Evolutionary conservation across 306 rosid genomes (phyloP), one percentile per base, ranked within the genome.

Genomic region (Rosa rugosa): DNA sequence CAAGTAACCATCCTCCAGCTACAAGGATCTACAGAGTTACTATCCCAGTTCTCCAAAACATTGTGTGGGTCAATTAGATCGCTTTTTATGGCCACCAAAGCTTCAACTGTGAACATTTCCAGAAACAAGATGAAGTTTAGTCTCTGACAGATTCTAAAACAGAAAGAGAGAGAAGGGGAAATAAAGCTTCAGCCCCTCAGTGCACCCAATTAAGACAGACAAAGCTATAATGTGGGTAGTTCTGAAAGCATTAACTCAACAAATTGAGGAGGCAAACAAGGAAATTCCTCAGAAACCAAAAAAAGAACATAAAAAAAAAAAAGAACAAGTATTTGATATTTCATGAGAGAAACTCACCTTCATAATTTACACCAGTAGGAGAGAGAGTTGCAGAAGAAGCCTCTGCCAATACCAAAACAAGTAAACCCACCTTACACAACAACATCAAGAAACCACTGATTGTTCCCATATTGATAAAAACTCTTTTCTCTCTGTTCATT

Each of bases 1-100:
- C 99, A 96, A 51, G 98, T 93, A 62, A 96, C 91, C 99, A 96
- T 96, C 85, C 99, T 91, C 99, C 99, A 96, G 83, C 99, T 91
- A 85, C 99, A 96, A 60, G 99, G 99, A 90, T 96, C 99, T 53
- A 96, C 99, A 71, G 98, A 96, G 82, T 82, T 91, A 22, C 80
- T 84, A 87, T 96, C 99, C 99, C 99, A 96, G 84, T 76, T 88
- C 84, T 96, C 99, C 89, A 96, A 77, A 60, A 93, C 99, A 81
- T 90, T 91, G 84, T 93, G 97, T 56, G 98, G 99, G 84, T 96
- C 99, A 80, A 65, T 13, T 69, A 96, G 87, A 72, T 57, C 88
- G 76, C 2, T 81, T 85, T 96, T 96, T 66, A 96, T 91, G 73
- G 90, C 93, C 90, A 91, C 87, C 88, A 96, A 84, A 83, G 99